These are phyloP conservation scores for Xylariaceae sp. DNA, from an alignment of 2,329 filamentous ascomycete genomes.

Conservation along the genomic window DNA sequence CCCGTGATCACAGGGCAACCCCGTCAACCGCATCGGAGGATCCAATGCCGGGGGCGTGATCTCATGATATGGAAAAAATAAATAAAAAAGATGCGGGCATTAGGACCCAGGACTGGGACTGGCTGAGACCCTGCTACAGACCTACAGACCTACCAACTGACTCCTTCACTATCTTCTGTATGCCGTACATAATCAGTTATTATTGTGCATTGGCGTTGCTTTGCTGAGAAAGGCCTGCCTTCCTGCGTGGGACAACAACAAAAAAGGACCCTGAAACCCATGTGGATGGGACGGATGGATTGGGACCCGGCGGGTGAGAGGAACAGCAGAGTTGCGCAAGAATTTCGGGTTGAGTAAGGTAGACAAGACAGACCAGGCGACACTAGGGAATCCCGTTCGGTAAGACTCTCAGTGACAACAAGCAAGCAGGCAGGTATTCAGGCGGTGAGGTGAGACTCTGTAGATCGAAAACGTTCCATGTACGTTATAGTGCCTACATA, in stretches of 20 bases:
- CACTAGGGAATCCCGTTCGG: too few species aligned
- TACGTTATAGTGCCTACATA: conserved; percentile 6
- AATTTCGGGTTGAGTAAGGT: not conserved
- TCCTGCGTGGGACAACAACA: conserved; percentile 2
- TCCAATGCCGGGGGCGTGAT: conserved; percentile 20
- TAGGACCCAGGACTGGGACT: conserved; percentile 23
- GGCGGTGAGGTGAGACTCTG: conserved; percentile 14
- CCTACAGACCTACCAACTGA: too few species aligned
- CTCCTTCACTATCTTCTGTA: conserved; percentile 15
- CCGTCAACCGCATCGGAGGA: conserved; percentile 6
- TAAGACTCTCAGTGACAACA: conserved; percentile 4
- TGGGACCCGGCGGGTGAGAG: not conserved
- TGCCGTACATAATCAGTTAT: conserved; percentile 12
- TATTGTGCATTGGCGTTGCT: conserved; percentile 17
- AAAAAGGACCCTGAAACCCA: conserved; percentile 7
- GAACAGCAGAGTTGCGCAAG: conserved; percentile 9
- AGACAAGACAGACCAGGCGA: too few species aligned
- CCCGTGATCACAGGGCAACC: conserved; percentile 12
- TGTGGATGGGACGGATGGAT: conserved; percentile 1
- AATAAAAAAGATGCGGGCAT: not conserved
- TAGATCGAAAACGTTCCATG: conserved; percentile 8
- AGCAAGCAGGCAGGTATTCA: not conserved
- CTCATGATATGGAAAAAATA: conserved; percentile 14
- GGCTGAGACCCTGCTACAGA: conserved; percentile 18
- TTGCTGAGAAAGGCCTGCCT: not conserved